A percentile compares a stretch with the other conserved stretches of the same genome.
phyloP scores from a whole-genome alignment of 139 green algal species.

The Chlorella sp. region DNA sequence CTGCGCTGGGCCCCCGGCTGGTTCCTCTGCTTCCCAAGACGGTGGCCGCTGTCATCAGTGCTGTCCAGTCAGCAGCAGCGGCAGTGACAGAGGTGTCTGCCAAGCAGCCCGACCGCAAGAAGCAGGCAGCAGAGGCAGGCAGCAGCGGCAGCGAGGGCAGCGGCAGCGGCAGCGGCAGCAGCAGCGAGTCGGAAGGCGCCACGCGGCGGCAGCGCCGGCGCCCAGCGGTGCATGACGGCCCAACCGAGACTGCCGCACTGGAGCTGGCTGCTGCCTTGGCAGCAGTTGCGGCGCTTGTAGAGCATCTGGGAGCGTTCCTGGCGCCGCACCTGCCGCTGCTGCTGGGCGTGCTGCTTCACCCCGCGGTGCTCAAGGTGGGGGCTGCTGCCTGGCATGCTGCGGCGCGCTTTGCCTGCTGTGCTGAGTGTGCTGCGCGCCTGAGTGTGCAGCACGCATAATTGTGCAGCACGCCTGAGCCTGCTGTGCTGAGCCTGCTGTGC shows the following conservation, averaged over 20 bases:
- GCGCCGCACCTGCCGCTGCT: constrained; percentile 69
- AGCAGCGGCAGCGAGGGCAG: neutral
- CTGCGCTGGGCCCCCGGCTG: constrained; percentile 53
- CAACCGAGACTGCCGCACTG: constrained; percentile 24
- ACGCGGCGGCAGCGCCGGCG: neutral
- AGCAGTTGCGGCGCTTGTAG: constrained; percentile 68
- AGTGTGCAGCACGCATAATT: too few species aligned
- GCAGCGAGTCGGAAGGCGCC: neutral
- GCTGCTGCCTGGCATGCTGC: neutral
- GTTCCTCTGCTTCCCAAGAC: constrained; percentile 70
- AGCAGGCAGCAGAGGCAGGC: neutral
- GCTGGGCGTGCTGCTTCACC: constrained; percentile 69
- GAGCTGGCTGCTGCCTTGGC: constrained; percentile 65
- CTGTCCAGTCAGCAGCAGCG: constrained; percentile 41
- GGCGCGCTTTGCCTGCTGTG: neutral
- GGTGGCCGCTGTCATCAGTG: constrained; percentile 53
- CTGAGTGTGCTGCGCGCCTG: neutral
- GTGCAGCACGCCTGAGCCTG: neutral
- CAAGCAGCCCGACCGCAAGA: neutral
- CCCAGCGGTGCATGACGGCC: neutral
- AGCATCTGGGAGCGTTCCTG: constrained; percentile 71
- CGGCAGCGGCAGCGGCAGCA: neutral
- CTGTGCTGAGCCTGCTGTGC: neutral
- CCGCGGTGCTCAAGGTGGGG: constrained; percentile 32
- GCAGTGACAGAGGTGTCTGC: constrained; percentile 27